Evolutionary conservation across 176 grass and related monocot species (phyloP).

Genomic region (Oryza officinalis): DNA sequence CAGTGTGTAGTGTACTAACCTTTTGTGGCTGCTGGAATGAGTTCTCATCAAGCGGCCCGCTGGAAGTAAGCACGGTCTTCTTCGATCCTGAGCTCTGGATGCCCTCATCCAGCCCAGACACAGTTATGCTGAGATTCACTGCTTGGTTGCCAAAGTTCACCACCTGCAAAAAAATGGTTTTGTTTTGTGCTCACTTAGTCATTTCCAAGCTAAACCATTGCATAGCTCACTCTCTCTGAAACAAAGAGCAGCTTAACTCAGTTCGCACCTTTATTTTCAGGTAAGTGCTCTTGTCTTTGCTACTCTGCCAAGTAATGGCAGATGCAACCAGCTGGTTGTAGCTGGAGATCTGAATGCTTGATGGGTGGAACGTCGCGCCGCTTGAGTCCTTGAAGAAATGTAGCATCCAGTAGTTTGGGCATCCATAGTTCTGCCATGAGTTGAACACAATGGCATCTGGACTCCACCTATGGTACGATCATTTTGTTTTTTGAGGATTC

Average conservation of each 20-base stretch:
- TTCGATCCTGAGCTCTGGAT: slow-evolving; percentile 55
- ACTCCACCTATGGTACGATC: slow-evolving; percentile 50
- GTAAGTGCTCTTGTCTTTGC: slow-evolving; percentile 44
- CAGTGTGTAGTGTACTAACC: slow-evolving; percentile 32
- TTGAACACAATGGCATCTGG: slow-evolving; percentile 90
- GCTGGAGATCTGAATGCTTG: slow-evolving; percentile 42
- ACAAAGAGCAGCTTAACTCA: background rate
- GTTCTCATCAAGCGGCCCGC: slow-evolving; percentile 64
- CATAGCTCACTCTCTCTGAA: background rate
- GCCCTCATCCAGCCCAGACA: slow-evolving; percentile 35
- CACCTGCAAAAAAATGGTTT: slow-evolving; percentile 39
- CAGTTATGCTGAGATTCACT: slow-evolving; percentile 60
- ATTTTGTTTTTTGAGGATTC: background rate
- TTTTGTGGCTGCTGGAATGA: slow-evolving; percentile 67
- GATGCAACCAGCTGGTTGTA: slow-evolving; percentile 60
- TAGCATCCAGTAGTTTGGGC: slow-evolving; percentile 90
- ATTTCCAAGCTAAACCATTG: background rate
- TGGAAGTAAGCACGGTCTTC: slow-evolving; percentile 64
- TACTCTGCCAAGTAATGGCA: slow-evolving; percentile 65
- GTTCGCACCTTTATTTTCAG: slow-evolving; percentile 77
- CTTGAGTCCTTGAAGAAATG: slow-evolving; percentile 89
- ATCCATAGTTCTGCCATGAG: slow-evolving; percentile 82
- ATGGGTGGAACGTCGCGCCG: slow-evolving; percentile 54
- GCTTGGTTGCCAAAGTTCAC: slow-evolving; percentile 68
- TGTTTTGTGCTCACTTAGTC: background rate